These are phyloP conservation scores for Solanum chmielewskii DNA, from an alignment of 257 asterid genomes.

Conservation along the genomic window DNA sequence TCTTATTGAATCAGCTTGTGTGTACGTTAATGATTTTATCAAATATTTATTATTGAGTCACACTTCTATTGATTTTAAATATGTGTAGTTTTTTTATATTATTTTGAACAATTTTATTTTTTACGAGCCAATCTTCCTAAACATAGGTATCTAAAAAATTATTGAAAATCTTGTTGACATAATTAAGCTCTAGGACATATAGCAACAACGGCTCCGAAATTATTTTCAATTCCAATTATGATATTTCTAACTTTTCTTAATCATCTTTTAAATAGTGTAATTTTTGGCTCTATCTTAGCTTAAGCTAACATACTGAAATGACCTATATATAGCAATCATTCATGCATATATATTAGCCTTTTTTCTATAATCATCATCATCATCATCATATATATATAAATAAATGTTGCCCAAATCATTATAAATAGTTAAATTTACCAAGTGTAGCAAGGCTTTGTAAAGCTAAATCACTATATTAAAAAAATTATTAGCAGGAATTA, in stretches of 20 bases:
- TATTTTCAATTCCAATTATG: background rate
- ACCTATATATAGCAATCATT: background rate
- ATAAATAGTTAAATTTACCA: background rate
- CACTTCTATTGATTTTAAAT: background rate
- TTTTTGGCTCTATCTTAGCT: background rate
- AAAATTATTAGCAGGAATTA: no score
- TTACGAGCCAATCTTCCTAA: no score
- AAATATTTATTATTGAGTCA: background rate
- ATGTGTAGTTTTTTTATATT: accelerated
- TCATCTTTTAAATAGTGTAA: background rate
- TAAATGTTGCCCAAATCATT: background rate
- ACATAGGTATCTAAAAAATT: background rate
- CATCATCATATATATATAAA: background rate
- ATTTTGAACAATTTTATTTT: no score
- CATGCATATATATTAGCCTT: background rate
- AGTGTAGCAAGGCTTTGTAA: background rate
- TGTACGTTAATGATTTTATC: no score
- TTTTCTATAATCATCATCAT: background rate
- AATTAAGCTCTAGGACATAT: background rate
- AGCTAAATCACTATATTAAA: background rate
- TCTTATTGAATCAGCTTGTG: no score
- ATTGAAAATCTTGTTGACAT: background rate
- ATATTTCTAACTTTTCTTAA: background rate
- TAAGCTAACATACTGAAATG: background rate
- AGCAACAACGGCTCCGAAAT: background rate